phyloP scores from a whole-genome alignment of 106 monocot species.

The Acanthochlamys bracteata region DNA sequence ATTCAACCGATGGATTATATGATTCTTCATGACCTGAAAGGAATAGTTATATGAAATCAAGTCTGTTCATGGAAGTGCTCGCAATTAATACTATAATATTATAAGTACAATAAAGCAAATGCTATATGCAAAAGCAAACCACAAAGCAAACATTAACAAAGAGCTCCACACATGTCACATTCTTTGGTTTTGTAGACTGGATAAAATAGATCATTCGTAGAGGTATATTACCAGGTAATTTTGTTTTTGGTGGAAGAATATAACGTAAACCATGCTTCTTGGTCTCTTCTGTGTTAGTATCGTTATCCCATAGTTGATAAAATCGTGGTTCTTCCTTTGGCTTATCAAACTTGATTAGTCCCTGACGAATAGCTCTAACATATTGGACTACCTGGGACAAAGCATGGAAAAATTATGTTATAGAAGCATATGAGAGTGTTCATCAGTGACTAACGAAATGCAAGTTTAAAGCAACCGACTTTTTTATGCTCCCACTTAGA shows the following conservation, averaged over 20 bases:
- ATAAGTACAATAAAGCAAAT: no score
- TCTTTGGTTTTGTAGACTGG: neutral
- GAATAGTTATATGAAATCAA: neutral
- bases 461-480: slow-evolving; percentile 21
- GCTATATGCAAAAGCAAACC: no score
- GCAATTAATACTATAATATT: no score
- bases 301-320: slow-evolving; percentile 84
- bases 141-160: no score
- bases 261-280: slow-evolving; percentile 64
- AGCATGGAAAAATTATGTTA: slow-evolving; percentile 6
- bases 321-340: slow-evolving; percentile 64
- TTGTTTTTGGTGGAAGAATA: slow-evolving; percentile 88
- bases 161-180: no score
- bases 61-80: neutral
- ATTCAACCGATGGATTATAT: slow-evolving; percentile 91
- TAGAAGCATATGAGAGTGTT: no score
- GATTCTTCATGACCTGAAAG: slow-evolving; percentile 85
- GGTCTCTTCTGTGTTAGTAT: slow-evolving; percentile 53
- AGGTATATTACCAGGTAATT: slow-evolving; percentile 48
- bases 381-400: slow-evolving; percentile 62
- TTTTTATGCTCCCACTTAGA: slow-evolving; percentile 96
- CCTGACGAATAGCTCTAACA: slow-evolving; percentile 89
- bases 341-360: slow-evolving; percentile 82
- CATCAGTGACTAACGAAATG: no score
- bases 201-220: neutral